Percentiles rank a stretch among this genome's conserved stretches.
These are phyloP conservation scores for Penicillium sp. DNA, from an alignment of 2,329 filamentous ascomycete genomes.

Conservation along the genomic window DNA sequence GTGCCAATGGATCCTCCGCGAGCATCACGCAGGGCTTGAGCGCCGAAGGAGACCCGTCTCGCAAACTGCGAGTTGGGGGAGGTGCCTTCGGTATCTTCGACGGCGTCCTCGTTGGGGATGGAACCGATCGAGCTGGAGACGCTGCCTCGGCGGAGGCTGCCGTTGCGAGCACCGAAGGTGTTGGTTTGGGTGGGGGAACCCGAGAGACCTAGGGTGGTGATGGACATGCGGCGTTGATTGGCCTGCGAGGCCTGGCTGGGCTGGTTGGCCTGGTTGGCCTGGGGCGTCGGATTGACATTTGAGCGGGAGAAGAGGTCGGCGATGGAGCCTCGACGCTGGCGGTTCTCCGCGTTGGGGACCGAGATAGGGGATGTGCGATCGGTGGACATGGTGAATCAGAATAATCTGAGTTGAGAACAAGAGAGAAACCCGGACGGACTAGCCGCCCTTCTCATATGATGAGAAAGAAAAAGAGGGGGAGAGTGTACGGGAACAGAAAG, in stretches of 20 bases:
- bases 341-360: constrained; percentile 35
- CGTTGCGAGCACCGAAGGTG: constrained; percentile 51
- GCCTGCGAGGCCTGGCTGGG: constrained; percentile 49
- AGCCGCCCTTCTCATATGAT: constrained; percentile 26
- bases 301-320: constrained; percentile 45
- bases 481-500: constrained; percentile 1
- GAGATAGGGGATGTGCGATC: constrained; percentile 44
- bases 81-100: constrained; percentile 70
- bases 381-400: constrained; percentile 43
- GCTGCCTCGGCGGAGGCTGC: constrained; percentile 61
- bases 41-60: constrained; percentile 87
- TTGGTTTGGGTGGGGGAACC: constrained; percentile 65
- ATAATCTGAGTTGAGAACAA: constrained; percentile 1
- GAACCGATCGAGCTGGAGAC: constrained; percentile 63
- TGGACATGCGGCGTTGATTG: constrained; percentile 65
- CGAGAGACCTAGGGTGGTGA: constrained; percentile 73
- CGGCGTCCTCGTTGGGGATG: constrained; percentile 44
- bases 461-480: constrained; percentile 7
- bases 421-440: constrained; percentile 24
- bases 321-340: constrained; percentile 51
- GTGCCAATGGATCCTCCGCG: constrained; percentile 64
- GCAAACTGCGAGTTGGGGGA: constrained; percentile 68
- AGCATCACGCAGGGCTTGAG: constrained; percentile 73
- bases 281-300: constrained; percentile 18
- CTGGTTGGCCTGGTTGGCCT: constrained; percentile 34